These are phyloP conservation scores for Salvia miltiorrhiza DNA, from an alignment of 257 asterid species.

Conservation along the genomic window DNA sequence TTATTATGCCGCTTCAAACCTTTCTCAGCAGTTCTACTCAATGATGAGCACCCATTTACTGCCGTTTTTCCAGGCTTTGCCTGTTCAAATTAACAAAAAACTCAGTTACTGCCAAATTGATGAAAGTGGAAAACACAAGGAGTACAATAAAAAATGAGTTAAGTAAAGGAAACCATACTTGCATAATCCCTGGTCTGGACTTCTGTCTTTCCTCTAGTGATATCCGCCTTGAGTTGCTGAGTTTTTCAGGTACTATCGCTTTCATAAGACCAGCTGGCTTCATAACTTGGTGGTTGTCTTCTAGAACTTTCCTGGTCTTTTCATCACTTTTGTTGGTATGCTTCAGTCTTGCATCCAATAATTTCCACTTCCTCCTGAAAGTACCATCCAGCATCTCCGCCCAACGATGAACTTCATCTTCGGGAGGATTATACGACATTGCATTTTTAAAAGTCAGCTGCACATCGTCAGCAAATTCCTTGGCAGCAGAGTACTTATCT, in stretches of 20 bases:
- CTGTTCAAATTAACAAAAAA: constrained; percentile 35
- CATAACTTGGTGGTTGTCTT: constrained; percentile 12
- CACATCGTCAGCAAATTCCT: constrained; percentile 74
- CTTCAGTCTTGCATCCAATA: constrained; percentile 43
- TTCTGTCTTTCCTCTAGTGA: constrained; percentile 38
- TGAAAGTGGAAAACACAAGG: background rate
- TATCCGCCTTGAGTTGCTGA: constrained; percentile 26
- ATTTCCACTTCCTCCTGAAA: constrained; percentile 58
- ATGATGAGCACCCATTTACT: constrained; percentile 24
- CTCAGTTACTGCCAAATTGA: background rate
- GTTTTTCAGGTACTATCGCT: constrained; percentile 21
- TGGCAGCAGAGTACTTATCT: constrained; percentile 42
- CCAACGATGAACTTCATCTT: constrained; percentile 35
- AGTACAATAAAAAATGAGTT: background rate
- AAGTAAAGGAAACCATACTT: constrained; percentile 17
- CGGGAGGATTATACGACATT: constrained; percentile 64
- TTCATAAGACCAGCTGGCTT: constrained; percentile 13
- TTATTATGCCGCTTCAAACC: constrained; percentile 37
- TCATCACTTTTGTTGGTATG: constrained; percentile 18
- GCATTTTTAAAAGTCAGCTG: constrained; percentile 75
- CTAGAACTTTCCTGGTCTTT: constrained; percentile 17
- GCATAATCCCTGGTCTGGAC: constrained; percentile 38
- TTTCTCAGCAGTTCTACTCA: constrained; percentile 28
- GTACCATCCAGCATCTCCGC: constrained; percentile 44
- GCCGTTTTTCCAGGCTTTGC: constrained; percentile 30